A percentile compares a stretch with the other conserved stretches of the same genome.
Evolutionary conservation across 768 basidiomycete genomes (phyloP).

Genomic region (Dentipellis fragilis): DNA sequence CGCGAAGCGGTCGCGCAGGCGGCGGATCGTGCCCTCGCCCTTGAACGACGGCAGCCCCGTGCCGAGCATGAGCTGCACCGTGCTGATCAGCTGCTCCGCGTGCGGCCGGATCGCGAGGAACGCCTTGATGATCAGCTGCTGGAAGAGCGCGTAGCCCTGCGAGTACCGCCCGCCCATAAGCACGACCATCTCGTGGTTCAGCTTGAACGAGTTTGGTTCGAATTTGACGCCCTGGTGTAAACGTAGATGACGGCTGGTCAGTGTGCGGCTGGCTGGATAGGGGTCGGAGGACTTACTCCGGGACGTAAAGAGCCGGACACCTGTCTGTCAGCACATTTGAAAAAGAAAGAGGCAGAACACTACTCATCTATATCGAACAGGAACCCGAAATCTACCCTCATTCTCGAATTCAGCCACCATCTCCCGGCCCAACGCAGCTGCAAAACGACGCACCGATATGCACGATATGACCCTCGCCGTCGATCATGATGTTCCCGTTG

Average conservation of each 20-base stretch:
- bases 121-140: conserved; percentile 88
- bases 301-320: conserved; percentile 40
- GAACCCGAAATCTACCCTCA: conserved; percentile 79
- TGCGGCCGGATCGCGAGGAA: conserved; percentile 96
- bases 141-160: conserved; percentile 91
- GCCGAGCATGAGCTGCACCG: conserved; percentile 89
- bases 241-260: neutral
- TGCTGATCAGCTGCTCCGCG: conserved; percentile 81
- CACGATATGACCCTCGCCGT: conserved; percentile 92
- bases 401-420: neutral
- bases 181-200: conserved; percentile 97
- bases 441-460: conserved; percentile 54
- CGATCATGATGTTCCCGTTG: conserved; percentile 99
- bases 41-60: conserved; percentile 96
- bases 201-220: conserved; percentile 95
- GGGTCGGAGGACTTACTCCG: conserved; percentile 39
- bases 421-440: too few relatives aligned
- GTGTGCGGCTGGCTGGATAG: neutral
- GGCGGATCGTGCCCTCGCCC: conserved; percentile 83
- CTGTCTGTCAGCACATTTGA: conserved; percentile 18
- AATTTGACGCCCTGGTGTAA: conserved; percentile 74
- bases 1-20: conserved; percentile 81
- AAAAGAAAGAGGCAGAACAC: too few relatives aligned
- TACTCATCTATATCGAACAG: conserved; percentile 97
- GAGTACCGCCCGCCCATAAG: conserved; percentile 95